These are phyloP conservation scores for Pistacia vera DNA, from an alignment of 345 rosid genomes.

Conservation along the genomic window DNA sequence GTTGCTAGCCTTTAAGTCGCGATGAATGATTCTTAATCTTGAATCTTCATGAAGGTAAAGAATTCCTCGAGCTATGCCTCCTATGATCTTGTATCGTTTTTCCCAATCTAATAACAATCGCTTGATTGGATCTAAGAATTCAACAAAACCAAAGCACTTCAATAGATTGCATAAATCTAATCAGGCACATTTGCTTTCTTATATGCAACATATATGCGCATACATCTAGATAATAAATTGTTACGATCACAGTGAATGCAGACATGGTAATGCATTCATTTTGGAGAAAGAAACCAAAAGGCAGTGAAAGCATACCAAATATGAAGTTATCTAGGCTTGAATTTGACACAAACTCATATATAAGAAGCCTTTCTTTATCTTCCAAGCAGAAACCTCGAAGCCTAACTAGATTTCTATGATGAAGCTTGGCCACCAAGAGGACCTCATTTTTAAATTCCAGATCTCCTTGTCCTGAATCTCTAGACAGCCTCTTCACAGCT, in stretches of 20 bases:
- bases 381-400: slow-evolving; percentile 43
- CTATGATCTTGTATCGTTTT: background rate
- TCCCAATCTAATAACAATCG: background rate
- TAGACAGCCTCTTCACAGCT: slow-evolving; percentile 53
- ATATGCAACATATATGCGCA: no score
- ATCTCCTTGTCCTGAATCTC: slow-evolving; percentile 44
- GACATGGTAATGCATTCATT: no score
- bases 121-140: background rate
- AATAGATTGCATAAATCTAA: no score
- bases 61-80: slow-evolving; percentile 10
- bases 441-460: slow-evolving; percentile 52
- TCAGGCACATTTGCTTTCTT: no score
- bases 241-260: no score
- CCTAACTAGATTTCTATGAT: slow-evolving; percentile 48
- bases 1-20: slow-evolving; percentile 12
- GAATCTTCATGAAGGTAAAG: slow-evolving; percentile 15
- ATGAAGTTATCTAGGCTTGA: slow-evolving; percentile 45
- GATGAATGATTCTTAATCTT: slow-evolving; percentile 6
- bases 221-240: no score
- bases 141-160: no score
- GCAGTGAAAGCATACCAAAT: slow-evolving; percentile 29
- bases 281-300: no score
- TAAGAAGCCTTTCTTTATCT: slow-evolving; percentile 40
- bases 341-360: slow-evolving; percentile 46
- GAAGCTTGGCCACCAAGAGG: slow-evolving; percentile 46